A percentile compares a stretch with the other conserved stretches of the same genome.
These are phyloP conservation scores for Amanita inopinata DNA, from an alignment of 768 basidiomycete genomes.

Conservation along the genomic window DNA sequence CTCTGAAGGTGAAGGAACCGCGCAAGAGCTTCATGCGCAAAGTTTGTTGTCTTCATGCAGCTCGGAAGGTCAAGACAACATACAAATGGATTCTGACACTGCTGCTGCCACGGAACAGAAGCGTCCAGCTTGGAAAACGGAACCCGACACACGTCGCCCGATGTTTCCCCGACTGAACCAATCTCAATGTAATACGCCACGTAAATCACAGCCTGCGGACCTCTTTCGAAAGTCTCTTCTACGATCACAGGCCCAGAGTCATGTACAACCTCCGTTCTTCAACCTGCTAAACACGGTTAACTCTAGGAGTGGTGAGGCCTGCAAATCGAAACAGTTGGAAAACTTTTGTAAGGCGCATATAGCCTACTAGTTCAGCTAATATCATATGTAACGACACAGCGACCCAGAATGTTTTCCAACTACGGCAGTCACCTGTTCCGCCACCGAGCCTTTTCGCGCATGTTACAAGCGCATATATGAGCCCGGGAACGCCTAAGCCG, in stretches of 20 bases:
- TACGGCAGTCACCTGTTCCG: background rate
- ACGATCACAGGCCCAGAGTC: background rate
- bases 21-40: background rate
- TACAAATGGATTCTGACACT: background rate
- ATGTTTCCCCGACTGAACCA: slow-evolving; percentile 3
- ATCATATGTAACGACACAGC: background rate
- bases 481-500: background rate
- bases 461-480: slow-evolving; percentile 2
- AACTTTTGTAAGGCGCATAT: background rate
- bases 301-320: background rate
- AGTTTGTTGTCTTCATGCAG: background rate
- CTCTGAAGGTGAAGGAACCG: slow-evolving; percentile 4
- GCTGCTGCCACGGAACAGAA: background rate
- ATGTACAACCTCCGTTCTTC: slow-evolving; percentile 4
- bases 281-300: slow-evolving; percentile 8
- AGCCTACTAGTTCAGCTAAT: background rate
- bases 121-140: background rate
- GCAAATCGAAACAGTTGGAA: background rate
- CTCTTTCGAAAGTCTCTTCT: slow-evolving; percentile 4
- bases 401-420: background rate
- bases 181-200: background rate
- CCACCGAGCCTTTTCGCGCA: background rate
- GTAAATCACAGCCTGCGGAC: background rate
- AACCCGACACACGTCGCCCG: background rate
- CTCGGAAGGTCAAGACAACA: slow-evolving; percentile 2